phyloP scores from a whole-genome alignment of 2,329 filamentous ascomycete genomes.

The Elsinoe arachidis region DNA sequence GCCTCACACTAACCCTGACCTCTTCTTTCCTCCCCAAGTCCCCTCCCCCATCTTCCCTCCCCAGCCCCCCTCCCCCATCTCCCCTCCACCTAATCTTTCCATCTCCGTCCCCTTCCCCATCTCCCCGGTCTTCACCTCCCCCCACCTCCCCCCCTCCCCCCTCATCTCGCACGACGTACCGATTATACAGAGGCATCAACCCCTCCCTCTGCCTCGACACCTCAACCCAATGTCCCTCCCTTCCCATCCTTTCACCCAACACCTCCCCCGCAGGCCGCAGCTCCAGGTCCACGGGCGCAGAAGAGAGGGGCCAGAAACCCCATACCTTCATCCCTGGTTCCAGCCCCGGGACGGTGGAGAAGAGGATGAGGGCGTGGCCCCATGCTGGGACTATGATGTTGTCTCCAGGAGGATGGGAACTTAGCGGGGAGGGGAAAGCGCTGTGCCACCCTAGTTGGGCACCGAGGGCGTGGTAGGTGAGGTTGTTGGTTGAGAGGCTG shows the following conservation, averaged over 20 bases:
- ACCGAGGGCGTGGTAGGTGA: constrained; percentile 3
- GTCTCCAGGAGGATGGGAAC: background rate
- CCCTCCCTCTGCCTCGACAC: background rate
- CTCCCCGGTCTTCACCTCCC: too few species aligned
- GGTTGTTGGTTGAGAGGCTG: background rate
- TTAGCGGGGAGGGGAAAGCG: background rate
- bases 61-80: background rate
- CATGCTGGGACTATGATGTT: background rate
- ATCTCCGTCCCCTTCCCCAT: too few species aligned
- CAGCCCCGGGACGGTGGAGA: background rate
- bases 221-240: background rate
- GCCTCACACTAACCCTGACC: background rate
- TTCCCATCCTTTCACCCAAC: background rate
- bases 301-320: constrained; percentile 1
- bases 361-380: background rate
- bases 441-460: background rate
- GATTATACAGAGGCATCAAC: constrained; percentile 1
- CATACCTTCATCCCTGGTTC: background rate
- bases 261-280: background rate
- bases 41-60: too few species aligned
- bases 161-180: background rate
- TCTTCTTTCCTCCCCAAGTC: background rate
- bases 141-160: background rate
- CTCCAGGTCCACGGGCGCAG: background rate
- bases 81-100: too few species aligned